phyloP scores from a whole-genome alignment of 306 rosid genomes.

The Begonia peltatifolia region DNA sequence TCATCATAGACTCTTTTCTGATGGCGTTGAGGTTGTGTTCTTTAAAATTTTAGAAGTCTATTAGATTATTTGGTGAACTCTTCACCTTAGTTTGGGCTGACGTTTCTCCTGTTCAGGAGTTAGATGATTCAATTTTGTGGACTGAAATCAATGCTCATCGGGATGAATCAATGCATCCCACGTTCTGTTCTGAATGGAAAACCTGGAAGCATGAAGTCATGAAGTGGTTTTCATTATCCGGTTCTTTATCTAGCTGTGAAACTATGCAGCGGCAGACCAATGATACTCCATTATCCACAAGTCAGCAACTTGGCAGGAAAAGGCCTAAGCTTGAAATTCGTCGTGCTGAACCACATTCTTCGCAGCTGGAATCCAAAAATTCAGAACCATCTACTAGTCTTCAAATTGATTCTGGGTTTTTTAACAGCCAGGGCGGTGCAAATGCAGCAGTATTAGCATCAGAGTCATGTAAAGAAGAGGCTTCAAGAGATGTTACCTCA shows the following conservation, averaged over 20 bases:
- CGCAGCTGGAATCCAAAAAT: conserved; percentile 39
- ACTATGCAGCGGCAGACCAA: conserved; percentile 32
- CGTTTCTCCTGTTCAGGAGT: conserved; percentile 46
- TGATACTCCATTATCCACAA: conserved; percentile 37
- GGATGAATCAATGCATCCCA: conserved; percentile 41
- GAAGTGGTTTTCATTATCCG: conserved; percentile 68
- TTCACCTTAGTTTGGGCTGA: background rate
- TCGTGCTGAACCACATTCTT: conserved; percentile 80
- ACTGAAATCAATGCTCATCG: conserved; percentile 52
- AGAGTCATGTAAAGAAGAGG: conserved; percentile 35
- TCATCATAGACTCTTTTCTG: no score
- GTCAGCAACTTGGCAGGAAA: conserved; percentile 63
- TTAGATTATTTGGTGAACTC: no score
- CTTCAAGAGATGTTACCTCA: conserved; percentile 21
- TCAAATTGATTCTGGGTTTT: conserved; percentile 56
- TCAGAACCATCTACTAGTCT: conserved; percentile 40
- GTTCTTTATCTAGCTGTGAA: conserved; percentile 31
- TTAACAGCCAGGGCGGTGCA: conserved; percentile 31
- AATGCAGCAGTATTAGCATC: conserved; percentile 28
- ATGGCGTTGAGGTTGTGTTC: no score
- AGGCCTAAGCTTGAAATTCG: conserved; percentile 98
- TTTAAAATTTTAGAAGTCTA: no score
- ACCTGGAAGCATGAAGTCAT: conserved; percentile 89
- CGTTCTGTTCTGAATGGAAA: conserved; percentile 86
- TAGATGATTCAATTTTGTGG: conserved; percentile 76